Evolutionary conservation across 2,329 filamentous ascomycete species (phyloP).

Genomic region (Xylogone sp.): DNA sequence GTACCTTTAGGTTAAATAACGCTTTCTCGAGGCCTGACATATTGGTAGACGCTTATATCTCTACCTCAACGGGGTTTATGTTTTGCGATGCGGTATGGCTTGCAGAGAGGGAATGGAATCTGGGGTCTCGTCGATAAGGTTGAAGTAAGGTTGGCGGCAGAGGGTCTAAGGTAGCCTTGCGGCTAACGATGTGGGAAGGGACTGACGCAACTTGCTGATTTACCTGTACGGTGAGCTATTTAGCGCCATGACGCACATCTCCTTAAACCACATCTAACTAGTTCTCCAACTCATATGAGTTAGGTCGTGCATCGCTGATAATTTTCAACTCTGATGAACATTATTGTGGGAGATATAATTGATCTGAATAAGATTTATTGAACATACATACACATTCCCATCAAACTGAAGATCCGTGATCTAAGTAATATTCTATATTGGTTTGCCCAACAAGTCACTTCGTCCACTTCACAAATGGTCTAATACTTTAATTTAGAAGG

Average conservation of each 20-base stretch:
- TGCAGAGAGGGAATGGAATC: neutral
- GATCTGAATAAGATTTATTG: too few relatives aligned
- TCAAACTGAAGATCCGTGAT: too few relatives aligned
- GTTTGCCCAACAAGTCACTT: too few relatives aligned
- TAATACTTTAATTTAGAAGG: too few relatives aligned
- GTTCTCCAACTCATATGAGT: too few relatives aligned
- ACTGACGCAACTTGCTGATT: neutral
- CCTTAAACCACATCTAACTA: too few relatives aligned
- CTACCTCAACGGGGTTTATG: neutral
- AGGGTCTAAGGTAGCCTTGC: neutral
- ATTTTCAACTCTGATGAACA: too few relatives aligned
- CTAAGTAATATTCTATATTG: too few relatives aligned
- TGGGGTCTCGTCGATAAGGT: neutral
- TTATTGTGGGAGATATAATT: too few relatives aligned
- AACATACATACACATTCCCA: too few relatives aligned
- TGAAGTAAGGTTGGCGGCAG: neutral
- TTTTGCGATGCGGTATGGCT: neutral
- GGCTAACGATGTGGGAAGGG: neutral
- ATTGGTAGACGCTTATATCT: slow-evolving; percentile 9
- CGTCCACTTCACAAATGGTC: too few relatives aligned
- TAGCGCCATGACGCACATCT: neutral
- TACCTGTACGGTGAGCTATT: neutral
- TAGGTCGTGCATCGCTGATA: too few relatives aligned
- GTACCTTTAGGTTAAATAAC: slow-evolving; percentile 58
- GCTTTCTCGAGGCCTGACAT: slow-evolving; percentile 62